A percentile compares a stretch with the other conserved stretches of the same genome.
Evolutionary conservation across 495 filamentous ascomycete genomes (phyloP).

Genomic region (Annulohypoxylon bovei): DNA sequence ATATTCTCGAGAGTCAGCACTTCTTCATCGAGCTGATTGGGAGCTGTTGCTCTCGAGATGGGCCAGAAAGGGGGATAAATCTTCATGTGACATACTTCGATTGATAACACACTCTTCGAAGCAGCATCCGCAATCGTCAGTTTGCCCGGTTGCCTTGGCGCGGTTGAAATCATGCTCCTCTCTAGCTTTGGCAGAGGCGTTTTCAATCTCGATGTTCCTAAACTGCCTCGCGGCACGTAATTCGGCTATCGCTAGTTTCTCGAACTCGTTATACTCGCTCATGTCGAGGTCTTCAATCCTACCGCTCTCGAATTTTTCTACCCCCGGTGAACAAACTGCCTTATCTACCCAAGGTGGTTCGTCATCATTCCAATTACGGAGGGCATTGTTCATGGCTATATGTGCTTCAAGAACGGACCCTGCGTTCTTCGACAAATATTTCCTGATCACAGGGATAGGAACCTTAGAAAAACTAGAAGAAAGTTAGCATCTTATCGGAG

Average conservation of each 20-base stretch:
- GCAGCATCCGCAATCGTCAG: slow-evolving; percentile 76
- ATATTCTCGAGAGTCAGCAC: too few relatives aligned
- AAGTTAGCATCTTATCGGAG: background rate
- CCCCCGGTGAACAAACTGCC: background rate
- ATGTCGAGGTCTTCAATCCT: slow-evolving; percentile 13
- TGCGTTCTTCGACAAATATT: slow-evolving; percentile 6
- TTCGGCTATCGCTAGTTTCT: slow-evolving; percentile 46
- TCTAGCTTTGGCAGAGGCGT: slow-evolving; percentile 44
- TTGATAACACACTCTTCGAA: slow-evolving; percentile 72
- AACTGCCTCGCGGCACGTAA: slow-evolving; percentile 40
- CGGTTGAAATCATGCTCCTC: slow-evolving; percentile 57
- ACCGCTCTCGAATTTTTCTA: slow-evolving; percentile 13
- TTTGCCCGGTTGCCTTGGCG: slow-evolving; percentile 58
- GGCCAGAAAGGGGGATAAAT: background rate
- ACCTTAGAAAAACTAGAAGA: slow-evolving; percentile 33
- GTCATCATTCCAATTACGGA: slow-evolving; percentile 18
- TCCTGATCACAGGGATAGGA: slow-evolving; percentile 10
- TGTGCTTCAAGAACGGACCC: slow-evolving; percentile 47
- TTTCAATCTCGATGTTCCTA: slow-evolving; percentile 27
- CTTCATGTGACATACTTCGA: slow-evolving; percentile 46
- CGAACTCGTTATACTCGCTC: background rate
- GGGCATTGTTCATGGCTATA: slow-evolving; percentile 38
- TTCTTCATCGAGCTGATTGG: background rate
- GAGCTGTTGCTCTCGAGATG: too few relatives aligned
- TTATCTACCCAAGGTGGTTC: slow-evolving; percentile 38